Conservation (phyloP, 2,329 filamentous ascomycete genomes). For the Diaporthe longicolla region DNA sequence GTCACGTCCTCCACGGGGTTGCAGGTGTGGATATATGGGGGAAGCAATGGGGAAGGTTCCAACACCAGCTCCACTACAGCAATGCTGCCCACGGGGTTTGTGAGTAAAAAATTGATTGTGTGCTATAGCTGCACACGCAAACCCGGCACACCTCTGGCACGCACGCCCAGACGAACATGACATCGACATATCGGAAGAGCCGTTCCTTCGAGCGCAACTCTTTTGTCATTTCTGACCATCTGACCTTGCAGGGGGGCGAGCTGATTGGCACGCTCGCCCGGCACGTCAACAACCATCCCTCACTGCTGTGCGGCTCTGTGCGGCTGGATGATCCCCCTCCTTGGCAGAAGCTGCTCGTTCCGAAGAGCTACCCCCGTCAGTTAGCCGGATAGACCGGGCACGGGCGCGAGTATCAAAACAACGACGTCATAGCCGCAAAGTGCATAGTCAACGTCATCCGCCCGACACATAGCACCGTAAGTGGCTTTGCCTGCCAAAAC, state of each 20-base stretch:
- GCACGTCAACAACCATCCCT: neutral
- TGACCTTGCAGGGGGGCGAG: neutral
- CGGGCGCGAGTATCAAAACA: neutral
- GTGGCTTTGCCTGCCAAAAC: neutral
- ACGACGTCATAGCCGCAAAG: constrained; percentile 21
- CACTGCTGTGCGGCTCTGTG: constrained; percentile 29
- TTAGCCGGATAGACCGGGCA: constrained; percentile 20
- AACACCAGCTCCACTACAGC: constrained; percentile 3
- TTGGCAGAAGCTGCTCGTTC: neutral
- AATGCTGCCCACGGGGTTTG: constrained; percentile 23
- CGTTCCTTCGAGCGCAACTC: constrained; percentile 1
- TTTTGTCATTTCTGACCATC: constrained; percentile 29
- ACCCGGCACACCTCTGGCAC: neutral
- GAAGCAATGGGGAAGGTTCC: constrained; percentile 11
- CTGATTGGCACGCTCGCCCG: neutral
- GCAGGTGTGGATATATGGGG: constrained; percentile 32
- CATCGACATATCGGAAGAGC: constrained; percentile 11
- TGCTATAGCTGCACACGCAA: neutral
- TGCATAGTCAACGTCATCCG: constrained; percentile 11
- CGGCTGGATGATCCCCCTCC: constrained; percentile 5
- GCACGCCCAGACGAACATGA: constrained; percentile 7
- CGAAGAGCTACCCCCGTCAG: neutral
- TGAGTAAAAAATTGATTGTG: neutral
- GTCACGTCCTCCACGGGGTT: constrained; percentile 24
- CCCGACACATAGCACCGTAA: neutral